A percentile compares a stretch with the other conserved stretches of the same genome.
Evolutionary conservation across 2,329 filamentous ascomycete genomes (phyloP).

Genomic region (Penicillium oxalicum): DNA sequence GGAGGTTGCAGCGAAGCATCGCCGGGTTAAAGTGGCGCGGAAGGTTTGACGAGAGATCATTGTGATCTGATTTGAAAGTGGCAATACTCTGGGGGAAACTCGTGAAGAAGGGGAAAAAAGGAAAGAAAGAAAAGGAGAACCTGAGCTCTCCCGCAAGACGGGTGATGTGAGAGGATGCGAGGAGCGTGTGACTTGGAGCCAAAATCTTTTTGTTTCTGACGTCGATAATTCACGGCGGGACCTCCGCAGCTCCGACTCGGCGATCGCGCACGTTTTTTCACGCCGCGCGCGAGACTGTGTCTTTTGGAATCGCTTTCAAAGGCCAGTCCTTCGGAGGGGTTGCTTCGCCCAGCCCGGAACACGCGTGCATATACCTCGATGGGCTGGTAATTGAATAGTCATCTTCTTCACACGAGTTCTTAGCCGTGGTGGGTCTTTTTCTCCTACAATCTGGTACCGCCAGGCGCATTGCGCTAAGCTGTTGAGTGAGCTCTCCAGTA

Average conservation of each 20-base stretch:
- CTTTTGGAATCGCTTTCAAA: background rate
- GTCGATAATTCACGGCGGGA: slow-evolving; percentile 23
- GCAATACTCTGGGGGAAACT: background rate
- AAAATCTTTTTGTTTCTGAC: slow-evolving; percentile 24
- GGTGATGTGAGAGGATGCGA: slow-evolving; percentile 1
- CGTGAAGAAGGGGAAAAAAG: too few relatives aligned
- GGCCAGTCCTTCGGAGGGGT: too few relatives aligned
- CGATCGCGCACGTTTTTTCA: slow-evolving; percentile 7
- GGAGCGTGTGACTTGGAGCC: slow-evolving; percentile 3
- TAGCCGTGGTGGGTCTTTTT: too few relatives aligned
- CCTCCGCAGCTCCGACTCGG: slow-evolving; percentile 20
- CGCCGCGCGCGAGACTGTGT: slow-evolving; percentile 4
- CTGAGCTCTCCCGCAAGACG: slow-evolving; percentile 7
- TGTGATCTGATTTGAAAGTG: background rate
- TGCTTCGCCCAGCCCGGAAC: too few relatives aligned
- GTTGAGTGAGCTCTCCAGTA: too few relatives aligned
- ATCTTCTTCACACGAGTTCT: too few relatives aligned
- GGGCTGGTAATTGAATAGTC: too few relatives aligned
- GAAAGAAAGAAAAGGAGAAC: background rate
- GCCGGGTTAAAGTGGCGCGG: slow-evolving; percentile 13
- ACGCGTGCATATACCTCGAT: too few relatives aligned
- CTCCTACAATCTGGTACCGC: too few relatives aligned
- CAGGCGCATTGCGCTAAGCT: too few relatives aligned
- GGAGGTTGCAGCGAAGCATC: slow-evolving; percentile 9
- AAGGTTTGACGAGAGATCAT: slow-evolving; percentile 18